These are phyloP conservation scores for Saccharomycopsis sp. DNA, from an alignment of 805 yeast genomes.

Conservation along the genomic window DNA sequence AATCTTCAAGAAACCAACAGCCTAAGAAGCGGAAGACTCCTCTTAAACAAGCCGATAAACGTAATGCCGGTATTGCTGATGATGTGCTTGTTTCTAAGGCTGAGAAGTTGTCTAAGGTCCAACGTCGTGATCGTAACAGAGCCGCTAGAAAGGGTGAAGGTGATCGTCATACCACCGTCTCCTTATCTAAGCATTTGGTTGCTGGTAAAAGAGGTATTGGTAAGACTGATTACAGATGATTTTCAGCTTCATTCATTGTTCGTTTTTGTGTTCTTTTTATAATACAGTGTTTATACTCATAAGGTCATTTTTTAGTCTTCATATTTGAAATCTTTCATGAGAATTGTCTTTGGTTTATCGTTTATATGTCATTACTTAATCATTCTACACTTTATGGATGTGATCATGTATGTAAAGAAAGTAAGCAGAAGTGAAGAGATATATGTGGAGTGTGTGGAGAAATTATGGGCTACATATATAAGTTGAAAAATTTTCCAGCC, in stretches of 20 bases:
- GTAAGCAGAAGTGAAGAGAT: too few relatives aligned
- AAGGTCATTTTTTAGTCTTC: neutral
- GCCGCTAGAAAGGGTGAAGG: slow-evolving; percentile 91
- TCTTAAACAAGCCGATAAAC: slow-evolving; percentile 65
- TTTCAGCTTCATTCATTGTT: neutral
- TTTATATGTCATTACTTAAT: too few relatives aligned
- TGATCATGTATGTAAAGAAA: too few relatives aligned
- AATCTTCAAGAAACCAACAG: slow-evolving; percentile 38
- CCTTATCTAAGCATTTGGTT: slow-evolving; percentile 89
- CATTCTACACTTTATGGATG: too few relatives aligned
- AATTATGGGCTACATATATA: too few relatives aligned
- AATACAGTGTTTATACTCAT: too few relatives aligned
- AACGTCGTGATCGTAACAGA: slow-evolving; percentile 91
- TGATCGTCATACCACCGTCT: slow-evolving; percentile 82
- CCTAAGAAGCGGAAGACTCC: slow-evolving; percentile 40
- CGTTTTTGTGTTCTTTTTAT: neutral
- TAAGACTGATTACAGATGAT: slow-evolving; percentile 79
- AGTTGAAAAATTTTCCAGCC: too few relatives aligned
- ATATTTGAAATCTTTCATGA: too few relatives aligned
- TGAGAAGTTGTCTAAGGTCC: slow-evolving; percentile 78
- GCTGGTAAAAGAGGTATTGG: slow-evolving; percentile 97
- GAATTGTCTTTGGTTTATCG: too few relatives aligned
- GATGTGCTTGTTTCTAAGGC: slow-evolving; percentile 78
- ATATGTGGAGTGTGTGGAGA: too few relatives aligned
- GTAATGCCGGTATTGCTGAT: slow-evolving; percentile 80